Evolutionary conservation across 2,329 filamentous ascomycete species (phyloP).

Genomic region (Aspergillus costaricaensis): DNA sequence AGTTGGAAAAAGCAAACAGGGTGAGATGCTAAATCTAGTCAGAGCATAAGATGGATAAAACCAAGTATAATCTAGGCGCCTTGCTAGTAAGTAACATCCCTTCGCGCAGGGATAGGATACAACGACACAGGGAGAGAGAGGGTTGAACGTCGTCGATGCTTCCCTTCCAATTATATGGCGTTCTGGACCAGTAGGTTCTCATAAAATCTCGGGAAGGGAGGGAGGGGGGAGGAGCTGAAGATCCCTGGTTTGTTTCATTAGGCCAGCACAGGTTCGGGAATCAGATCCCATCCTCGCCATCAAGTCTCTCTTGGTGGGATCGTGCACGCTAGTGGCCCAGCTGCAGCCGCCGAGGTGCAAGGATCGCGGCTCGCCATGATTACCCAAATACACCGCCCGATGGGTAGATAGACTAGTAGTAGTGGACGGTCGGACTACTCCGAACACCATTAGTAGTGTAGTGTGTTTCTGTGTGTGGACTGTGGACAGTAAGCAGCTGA

Average conservation of each 20-base stretch:
- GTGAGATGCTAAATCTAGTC: not conserved
- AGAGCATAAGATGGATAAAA: not conserved
- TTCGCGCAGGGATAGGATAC: not conserved
- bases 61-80: not conserved
- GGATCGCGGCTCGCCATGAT: slow-evolving; percentile 4
- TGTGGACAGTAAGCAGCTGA: not conserved
- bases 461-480: too few species aligned
- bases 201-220: not conserved
- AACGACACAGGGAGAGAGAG: not conserved
- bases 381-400: not conserved
- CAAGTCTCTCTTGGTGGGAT: slow-evolving; percentile 6
- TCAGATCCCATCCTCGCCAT: not conserved
- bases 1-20: not conserved
- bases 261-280: slow-evolving; percentile 1
- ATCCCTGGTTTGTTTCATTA: slow-evolving; percentile 5
- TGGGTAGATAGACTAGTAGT: not conserved
- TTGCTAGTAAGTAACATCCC: not conserved
- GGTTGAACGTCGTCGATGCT: not conserved
- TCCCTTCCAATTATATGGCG: not conserved
- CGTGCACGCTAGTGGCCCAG: slow-evolving; percentile 11
- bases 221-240: not conserved
- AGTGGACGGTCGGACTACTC: not conserved
- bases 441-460: not conserved
- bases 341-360: slow-evolving; percentile 3
- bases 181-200: not conserved